Conservation (phyloP, 495 filamentous ascomycete species). For the Rostrohypoxylon terebratum region DNA sequence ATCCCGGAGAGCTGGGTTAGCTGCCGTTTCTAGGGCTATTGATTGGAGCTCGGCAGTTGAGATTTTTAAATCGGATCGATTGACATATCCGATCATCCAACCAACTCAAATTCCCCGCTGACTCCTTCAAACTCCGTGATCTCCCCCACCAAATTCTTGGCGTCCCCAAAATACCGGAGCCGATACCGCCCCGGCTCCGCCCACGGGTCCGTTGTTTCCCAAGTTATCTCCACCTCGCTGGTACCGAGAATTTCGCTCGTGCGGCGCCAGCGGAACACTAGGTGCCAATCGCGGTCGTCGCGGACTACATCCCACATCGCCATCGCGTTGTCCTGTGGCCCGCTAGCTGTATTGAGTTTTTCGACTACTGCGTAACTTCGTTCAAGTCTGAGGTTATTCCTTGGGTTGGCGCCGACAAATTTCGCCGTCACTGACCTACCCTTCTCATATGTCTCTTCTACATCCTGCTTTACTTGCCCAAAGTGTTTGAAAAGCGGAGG, state of each 20-base stretch:
- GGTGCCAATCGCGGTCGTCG: constrained; percentile 81
- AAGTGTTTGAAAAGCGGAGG: constrained; percentile 76
- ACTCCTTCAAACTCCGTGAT: constrained; percentile 81
- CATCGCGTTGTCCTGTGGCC: too few relatives aligned
- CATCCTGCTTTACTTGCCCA: constrained; percentile 77
- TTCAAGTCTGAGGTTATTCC: constrained; percentile 85
- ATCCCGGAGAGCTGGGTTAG: constrained; percentile 1
- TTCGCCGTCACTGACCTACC: constrained; percentile 70
- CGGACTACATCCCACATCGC: constrained; percentile 72
- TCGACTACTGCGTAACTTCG: constrained; percentile 86
- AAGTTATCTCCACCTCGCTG: constrained; percentile 82
- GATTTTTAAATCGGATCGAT: not conserved
- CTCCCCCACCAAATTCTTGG: constrained; percentile 73
- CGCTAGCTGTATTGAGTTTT: constrained; percentile 51
- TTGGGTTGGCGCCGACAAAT: constrained; percentile 91
- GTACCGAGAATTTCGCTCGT: constrained; percentile 76
- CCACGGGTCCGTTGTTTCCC: constrained; percentile 76
- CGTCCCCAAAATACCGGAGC: constrained; percentile 86
- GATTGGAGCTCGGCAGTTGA: not conserved
- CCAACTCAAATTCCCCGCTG: constrained; percentile 69
- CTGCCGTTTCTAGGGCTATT: not conserved
- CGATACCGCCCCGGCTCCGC: constrained; percentile 75
- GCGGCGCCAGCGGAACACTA: constrained; percentile 84
- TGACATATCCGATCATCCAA: constrained; percentile 9
- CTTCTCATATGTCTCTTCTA: constrained; percentile 62